Evolutionary conservation across 208 protist species (phyloP), one percentile per base, ranked within the genome.

Genomic region (Wallacemonas sp.): DNA sequence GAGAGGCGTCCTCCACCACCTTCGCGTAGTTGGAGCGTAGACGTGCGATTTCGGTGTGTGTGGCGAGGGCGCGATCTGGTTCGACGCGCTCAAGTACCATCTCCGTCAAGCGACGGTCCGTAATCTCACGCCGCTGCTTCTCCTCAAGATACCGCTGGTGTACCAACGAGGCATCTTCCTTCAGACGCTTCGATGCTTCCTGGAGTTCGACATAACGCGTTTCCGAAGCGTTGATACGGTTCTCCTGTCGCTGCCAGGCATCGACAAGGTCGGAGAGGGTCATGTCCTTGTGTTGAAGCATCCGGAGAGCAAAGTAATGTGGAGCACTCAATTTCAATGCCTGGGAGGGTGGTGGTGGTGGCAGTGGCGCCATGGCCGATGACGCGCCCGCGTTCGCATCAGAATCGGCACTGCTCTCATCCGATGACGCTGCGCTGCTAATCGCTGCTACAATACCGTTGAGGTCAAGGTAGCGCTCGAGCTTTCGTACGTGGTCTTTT

Each of bases 261-360:
- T 93, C 78, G 8, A 95, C 80, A 0, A 95, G 72, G 38, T 95
- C 90, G 5, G 84, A 90, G 24, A 95, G 63, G 1, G 90, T 89
- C 27, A 95, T 49, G 22, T 93, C 84, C 53, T 77, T 76, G 71
- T 91, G 86, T 58, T 85, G 73, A 15, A 95, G 63, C 58, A 87
- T 53, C 3, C 75, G 77, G 28, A 95, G 61, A 2, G 90, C 90
- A 72, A 77, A 93, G 70, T 91, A 93, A 21, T 91, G 76, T 22
- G 90, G 90, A 8, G 86, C 73, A 12, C 69, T 68, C 6, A 34
- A 38, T 27, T 64, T 9, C 31, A 79, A 56, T 19, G 55, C 66
- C 55, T 70, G 15, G 66, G 62, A 15, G 28, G 66, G 47, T 70
- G 51, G 38, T 36, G 56, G n/a, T n/a, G n/a, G n/a, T n/a, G n/a